Evolutionary conservation across 2,329 filamentous ascomycete genomes (phyloP).

Genomic region (Nothomitra cinnamomea): DNA sequence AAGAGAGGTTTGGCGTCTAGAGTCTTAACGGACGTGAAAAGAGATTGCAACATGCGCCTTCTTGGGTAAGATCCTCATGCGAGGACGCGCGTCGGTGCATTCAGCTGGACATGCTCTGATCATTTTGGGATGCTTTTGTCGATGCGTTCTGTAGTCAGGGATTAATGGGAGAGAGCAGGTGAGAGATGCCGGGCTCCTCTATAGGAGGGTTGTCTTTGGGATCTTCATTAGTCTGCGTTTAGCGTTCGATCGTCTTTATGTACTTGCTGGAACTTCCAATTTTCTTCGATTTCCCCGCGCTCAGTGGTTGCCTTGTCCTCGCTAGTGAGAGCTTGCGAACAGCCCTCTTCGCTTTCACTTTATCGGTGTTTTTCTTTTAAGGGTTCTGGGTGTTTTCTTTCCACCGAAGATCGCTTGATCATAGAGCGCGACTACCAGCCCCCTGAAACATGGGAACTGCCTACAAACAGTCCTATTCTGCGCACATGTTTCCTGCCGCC

Average conservation of each 20-base stretch:
- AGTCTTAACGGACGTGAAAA: slow-evolving; percentile 29
- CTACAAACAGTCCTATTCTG: slow-evolving; percentile 3
- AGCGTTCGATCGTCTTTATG: not conserved
- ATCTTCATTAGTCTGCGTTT: slow-evolving; percentile 19
- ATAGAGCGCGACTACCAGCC: not conserved
- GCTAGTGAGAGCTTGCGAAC: not conserved
- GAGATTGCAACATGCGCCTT: slow-evolving; percentile 54
- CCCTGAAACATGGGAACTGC: not conserved
- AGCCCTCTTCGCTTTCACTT: not conserved
- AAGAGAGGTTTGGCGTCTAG: slow-evolving; percentile 31
- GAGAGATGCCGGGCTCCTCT: slow-evolving; percentile 33
- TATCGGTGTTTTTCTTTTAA: not conserved
- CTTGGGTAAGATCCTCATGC: slow-evolving; percentile 56
- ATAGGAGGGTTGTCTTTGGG: slow-evolving; percentile 32
- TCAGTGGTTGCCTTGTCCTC: not conserved
- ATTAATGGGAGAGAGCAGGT: slow-evolving; percentile 30
- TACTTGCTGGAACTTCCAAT: slow-evolving; percentile 8
- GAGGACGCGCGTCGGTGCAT: slow-evolving; percentile 60
- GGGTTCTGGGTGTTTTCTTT: not conserved
- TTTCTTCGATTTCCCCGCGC: slow-evolving; percentile 11
- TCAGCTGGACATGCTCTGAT: slow-evolving; percentile 57
- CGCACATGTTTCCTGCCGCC: not conserved
- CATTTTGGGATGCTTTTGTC: slow-evolving; percentile 36
- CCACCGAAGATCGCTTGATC: not conserved
- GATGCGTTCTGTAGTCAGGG: slow-evolving; percentile 22